Percentiles rank a stretch among this genome's conserved stretches.
These are phyloP conservation scores for Russula dissimulans DNA, from an alignment of 768 basidiomycete genomes.

Conservation along the genomic window DNA sequence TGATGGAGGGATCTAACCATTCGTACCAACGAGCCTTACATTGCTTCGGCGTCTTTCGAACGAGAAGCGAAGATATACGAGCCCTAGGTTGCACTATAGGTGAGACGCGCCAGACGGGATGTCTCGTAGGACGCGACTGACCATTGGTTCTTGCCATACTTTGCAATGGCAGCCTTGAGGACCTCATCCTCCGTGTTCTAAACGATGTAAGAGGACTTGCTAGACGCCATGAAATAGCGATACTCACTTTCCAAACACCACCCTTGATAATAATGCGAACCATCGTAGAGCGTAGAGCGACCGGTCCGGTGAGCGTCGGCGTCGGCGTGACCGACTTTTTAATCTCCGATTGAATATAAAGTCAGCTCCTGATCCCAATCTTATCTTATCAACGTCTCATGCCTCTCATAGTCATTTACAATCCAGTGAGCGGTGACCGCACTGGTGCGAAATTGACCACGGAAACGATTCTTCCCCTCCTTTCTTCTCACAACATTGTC, in stretches of 20 bases:
- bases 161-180: slow-evolving; percentile 95
- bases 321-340: not conserved
- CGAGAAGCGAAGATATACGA: slow-evolving; percentile 93
- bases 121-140: slow-evolving; percentile 23
- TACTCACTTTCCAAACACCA: slow-evolving; percentile 76
- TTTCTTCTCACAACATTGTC: slow-evolving; percentile 33
- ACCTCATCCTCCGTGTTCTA: slow-evolving; percentile 98
- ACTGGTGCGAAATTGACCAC: slow-evolving; percentile 48
- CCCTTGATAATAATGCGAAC: slow-evolving; percentile 90
- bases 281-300: slow-evolving; percentile 34
- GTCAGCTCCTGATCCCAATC: not conserved
- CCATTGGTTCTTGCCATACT: slow-evolving; percentile 97
- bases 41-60: slow-evolving; percentile 98
- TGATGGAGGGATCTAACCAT: slow-evolving; percentile 98
- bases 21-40: slow-evolving; percentile 99
- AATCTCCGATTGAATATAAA: slow-evolving; percentile 7
- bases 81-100: slow-evolving; percentile 48
- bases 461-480: slow-evolving; percentile 54
- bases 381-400: slow-evolving; percentile 23
- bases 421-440: slow-evolving; percentile 62
- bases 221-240: not conserved
- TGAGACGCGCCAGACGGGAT: not conserved
- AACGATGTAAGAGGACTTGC: not conserved
- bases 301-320: not conserved
- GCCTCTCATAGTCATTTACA: slow-evolving; percentile 58